Percentiles rank a stretch among this genome's conserved stretches.
These are phyloP conservation scores for Aquilaria yunnanensis DNA, from an alignment of 345 rosid genomes.

Conservation along the genomic window DNA sequence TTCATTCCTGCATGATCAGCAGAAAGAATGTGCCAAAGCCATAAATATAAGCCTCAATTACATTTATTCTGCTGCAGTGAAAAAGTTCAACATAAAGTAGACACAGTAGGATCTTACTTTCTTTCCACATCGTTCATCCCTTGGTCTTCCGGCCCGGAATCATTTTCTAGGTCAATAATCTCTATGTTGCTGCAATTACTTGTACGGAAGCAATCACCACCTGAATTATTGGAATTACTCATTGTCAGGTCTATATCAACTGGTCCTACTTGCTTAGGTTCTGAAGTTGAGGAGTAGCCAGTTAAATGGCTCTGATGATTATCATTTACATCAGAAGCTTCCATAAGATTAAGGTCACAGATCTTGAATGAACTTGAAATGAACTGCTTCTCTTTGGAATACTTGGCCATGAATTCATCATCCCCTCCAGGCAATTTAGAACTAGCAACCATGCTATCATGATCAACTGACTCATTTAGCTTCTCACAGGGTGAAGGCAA, in stretches of 20 bases:
- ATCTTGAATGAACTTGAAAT: conserved; percentile 82
- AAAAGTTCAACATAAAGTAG: neutral
- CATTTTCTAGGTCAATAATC: conserved; percentile 86
- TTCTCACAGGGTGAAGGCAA: conserved; percentile 20
- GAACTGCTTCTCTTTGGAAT: conserved; percentile 70
- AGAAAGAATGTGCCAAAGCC: conserved; percentile 13
- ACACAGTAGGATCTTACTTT: conserved; percentile 42
- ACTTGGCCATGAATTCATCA: conserved; percentile 30
- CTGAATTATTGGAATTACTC: conserved; percentile 48
- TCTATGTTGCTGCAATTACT: conserved; percentile 64
- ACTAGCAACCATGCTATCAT: conserved; percentile 25
- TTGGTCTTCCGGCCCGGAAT: conserved; percentile 51
- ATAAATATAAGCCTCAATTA: neutral
- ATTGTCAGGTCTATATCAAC: conserved; percentile 79
- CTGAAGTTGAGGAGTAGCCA: conserved; percentile 28
- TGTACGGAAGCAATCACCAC: conserved; percentile 37
- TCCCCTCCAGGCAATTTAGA: conserved; percentile 22
- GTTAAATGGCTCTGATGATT: conserved; percentile 35
- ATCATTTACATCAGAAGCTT: conserved; percentile 55
- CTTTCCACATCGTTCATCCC: conserved; percentile 38
- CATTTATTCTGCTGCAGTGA: neutral
- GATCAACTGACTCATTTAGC: conserved; percentile 13
- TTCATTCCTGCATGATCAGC: conserved; percentile 51
- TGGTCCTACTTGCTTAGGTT: conserved; percentile 35
- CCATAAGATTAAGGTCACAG: conserved; percentile 87